Evolutionary conservation across 1,139 yeast genomes (phyloP), one percentile per base, ranked within the genome.

Genomic region (Yamadazyma triangularis): DNA sequence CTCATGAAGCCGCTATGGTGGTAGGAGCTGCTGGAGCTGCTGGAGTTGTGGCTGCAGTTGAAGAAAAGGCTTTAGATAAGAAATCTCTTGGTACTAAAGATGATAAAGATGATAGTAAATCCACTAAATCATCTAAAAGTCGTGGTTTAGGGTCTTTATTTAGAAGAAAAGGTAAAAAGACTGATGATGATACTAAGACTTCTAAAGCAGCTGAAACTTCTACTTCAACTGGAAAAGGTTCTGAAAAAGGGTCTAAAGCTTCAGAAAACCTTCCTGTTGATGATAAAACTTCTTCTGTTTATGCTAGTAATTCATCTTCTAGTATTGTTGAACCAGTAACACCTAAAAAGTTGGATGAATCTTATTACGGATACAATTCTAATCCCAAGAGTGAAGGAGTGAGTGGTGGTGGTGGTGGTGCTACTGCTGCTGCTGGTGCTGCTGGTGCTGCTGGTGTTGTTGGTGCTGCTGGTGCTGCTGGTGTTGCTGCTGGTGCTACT

Each of bases 21-120:
- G 34, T 32, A 9, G 40, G 39, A 10, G 38, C 39, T 20, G 37
- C 40, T 24, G 34, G 36, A 9, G 41, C 35, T 27, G 38, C 36
- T 12, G 39, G 36, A 12, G 30, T 31, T 22, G 34, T 28, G 9
- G 29, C 35, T 14, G n/a, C n/a, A n/a, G n/a, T n/a, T n/a, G n/a
- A n/a, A n/a, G n/a, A n/a, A n/a, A n/a, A n/a, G n/a, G n/a, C n/a
- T n/a, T n/a, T n/a, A n/a, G n/a, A n/a, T n/a, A n/a, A n/a, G n/a
- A n/a, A n/a, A n/a, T n/a, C n/a, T n/a, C n/a, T n/a, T n/a, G n/a
- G n/a, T n/a, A n/a, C n/a, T n/a, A n/a, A n/a, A n/a, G n/a, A n/a
- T n/a, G 20, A 6, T 9, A 18, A 18, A 18, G 20, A 18, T 7
- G 20, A 18, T 9, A n/a, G n/a, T n/a, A n/a, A n/a, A n/a, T n/a